Evolutionary conservation across 176 grass and related monocot genomes (phyloP).

Genomic region (Aechmea fasciata): DNA sequence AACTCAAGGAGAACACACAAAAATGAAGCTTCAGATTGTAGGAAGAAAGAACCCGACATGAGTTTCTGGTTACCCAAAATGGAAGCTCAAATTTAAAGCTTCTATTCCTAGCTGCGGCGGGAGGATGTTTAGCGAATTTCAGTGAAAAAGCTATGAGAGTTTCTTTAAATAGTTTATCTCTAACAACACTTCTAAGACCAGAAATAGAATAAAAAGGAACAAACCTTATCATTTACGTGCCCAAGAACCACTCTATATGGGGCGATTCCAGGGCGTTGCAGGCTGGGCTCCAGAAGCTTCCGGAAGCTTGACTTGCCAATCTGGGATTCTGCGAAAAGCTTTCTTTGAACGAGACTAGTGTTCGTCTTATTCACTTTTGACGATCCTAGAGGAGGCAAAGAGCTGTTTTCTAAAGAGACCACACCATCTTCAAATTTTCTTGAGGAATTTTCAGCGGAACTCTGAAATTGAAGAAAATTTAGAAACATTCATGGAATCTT

Average conservation of each 20-base stretch:
- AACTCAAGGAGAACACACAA: too few relatives aligned
- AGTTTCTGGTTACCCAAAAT: too few relatives aligned
- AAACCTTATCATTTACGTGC: conserved; percentile 80
- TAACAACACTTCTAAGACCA: not conserved
- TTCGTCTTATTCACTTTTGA: conserved; percentile 38
- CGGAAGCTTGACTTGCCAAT: conserved; percentile 60
- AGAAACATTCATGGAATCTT: not conserved
- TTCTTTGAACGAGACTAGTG: conserved; percentile 35
- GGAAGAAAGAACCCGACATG: too few relatives aligned
- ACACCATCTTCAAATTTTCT: conserved; percentile 33
- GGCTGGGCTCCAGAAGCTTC: conserved; percentile 84
- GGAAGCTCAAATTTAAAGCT: too few relatives aligned
- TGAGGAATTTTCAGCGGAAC: conserved; percentile 10
- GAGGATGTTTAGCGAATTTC: too few relatives aligned
- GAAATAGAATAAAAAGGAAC: conserved; percentile 7
- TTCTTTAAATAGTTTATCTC: too few relatives aligned
- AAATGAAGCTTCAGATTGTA: too few relatives aligned
- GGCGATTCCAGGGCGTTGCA: conserved; percentile 59
- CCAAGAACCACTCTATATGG: conserved; percentile 94
- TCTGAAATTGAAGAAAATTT: conserved; percentile 12
- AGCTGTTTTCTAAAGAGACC: conserved; percentile 7
- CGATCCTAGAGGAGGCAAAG: conserved; percentile 34
- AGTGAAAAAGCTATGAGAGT: too few relatives aligned
- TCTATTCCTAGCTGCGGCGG: too few relatives aligned
- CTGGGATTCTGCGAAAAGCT: conserved; percentile 69